phyloP scores from a whole-genome alignment of 192 early-diverging fungal species.

The Podila epigama region DNA sequence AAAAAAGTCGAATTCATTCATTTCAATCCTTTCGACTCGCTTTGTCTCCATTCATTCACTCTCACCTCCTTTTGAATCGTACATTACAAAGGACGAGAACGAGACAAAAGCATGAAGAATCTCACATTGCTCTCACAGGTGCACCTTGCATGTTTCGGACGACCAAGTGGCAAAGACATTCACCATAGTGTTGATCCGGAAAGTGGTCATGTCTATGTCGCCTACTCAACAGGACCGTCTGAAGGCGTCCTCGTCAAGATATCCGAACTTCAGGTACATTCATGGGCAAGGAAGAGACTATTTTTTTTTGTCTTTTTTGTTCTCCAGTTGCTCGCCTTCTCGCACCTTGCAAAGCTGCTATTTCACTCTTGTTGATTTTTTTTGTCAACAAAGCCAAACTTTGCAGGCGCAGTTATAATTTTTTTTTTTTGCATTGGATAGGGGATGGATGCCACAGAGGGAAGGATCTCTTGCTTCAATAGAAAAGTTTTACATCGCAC shows the following conservation, averaged over 20 bases:
- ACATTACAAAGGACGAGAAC: neutral
- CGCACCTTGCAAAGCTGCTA: too few relatives aligned
- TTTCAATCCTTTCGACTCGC: neutral
- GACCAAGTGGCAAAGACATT: conserved; percentile 41
- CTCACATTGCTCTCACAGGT: conserved; percentile 46
- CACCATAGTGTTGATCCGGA: conserved; percentile 61
- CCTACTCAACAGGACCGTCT: conserved; percentile 42
- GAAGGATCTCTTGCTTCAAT: too few relatives aligned
- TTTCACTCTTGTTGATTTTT: too few relatives aligned
- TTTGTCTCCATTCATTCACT: neutral
- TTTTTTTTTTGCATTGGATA: too few relatives aligned
- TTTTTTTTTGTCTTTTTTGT: neutral
- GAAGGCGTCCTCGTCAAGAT: conserved; percentile 47
- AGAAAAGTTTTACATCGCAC: neutral
- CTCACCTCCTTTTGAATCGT: neutral
- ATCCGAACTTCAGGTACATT: conserved; percentile 32
- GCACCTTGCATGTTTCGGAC: conserved; percentile 36
- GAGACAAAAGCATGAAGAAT: conserved; percentile 31
- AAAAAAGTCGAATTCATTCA: neutral
- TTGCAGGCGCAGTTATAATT: too few relatives aligned
- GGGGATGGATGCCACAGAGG: too few relatives aligned
- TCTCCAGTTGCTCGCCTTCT: neutral
- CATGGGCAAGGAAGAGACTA: neutral
- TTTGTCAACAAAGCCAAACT: too few relatives aligned
- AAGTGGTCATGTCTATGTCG: conserved; percentile 58